Conservation (phyloP, 2,329 filamentous ascomycete species). For the Dactylellina haptotyla region DNA sequence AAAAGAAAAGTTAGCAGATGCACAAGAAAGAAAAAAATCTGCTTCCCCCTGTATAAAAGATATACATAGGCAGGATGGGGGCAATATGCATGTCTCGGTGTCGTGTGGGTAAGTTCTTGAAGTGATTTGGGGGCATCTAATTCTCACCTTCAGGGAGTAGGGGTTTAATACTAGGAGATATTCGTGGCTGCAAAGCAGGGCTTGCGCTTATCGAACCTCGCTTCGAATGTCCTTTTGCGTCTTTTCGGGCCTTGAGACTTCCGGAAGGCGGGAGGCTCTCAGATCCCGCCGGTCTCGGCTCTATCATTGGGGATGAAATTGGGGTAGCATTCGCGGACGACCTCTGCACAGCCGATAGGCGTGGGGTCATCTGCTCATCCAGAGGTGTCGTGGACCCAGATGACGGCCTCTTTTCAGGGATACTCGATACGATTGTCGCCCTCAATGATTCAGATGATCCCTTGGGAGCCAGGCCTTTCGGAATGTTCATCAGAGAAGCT, state of each 20-base stretch:
- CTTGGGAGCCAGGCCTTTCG: slow-evolving; percentile 60
- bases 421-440: slow-evolving; percentile 27
- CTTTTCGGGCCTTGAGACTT: slow-evolving; percentile 40
- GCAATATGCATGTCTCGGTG: slow-evolving; percentile 33
- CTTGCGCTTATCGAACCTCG: slow-evolving; percentile 55
- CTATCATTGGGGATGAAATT: slow-evolving; percentile 50
- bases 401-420: slow-evolving; percentile 24
- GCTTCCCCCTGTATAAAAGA: slow-evolving; percentile 25
- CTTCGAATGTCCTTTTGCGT: slow-evolving; percentile 48
- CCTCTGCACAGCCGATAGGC: slow-evolving; percentile 41
- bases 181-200: slow-evolving; percentile 82
- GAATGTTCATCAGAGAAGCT: slow-evolving; percentile 84
- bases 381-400: slow-evolving; percentile 33
- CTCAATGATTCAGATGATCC: slow-evolving; percentile 31
- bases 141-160: slow-evolving; percentile 76
- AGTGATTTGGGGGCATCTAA: slow-evolving; percentile 49
- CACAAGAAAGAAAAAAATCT: slow-evolving; percentile 22
- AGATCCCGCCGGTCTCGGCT: slow-evolving; percentile 47
- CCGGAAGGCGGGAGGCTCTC: slow-evolving; percentile 44
- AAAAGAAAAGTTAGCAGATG: slow-evolving; percentile 41
- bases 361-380: slow-evolving; percentile 50
- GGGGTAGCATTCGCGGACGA: slow-evolving; percentile 42
- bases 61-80: slow-evolving; percentile 24
- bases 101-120: slow-evolving; percentile 34
- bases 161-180: slow-evolving; percentile 94